These are phyloP conservation scores for Neurospora sp. DNA, from an alignment of 495 filamentous ascomycete species.

Conservation along the genomic window DNA sequence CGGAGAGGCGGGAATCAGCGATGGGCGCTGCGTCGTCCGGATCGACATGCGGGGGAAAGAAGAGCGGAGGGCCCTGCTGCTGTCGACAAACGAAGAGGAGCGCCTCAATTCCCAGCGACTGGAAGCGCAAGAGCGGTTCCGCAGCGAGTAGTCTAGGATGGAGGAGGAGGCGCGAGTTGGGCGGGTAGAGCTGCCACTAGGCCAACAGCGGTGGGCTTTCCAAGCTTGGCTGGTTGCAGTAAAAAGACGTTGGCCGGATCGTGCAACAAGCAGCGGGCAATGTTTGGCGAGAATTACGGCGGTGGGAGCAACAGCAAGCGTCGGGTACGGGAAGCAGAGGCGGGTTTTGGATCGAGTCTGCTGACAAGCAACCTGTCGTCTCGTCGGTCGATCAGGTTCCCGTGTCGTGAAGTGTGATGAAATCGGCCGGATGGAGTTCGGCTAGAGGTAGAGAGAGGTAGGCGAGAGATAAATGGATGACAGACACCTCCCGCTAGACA, in stretches of 20 bases:
- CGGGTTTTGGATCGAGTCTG: neutral
- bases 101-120: neutral
- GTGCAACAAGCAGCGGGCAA: neutral
- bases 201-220: conserved; percentile 1
- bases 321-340: neutral
- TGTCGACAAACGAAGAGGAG: neutral
- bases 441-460: neutral
- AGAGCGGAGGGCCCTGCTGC: neutral
- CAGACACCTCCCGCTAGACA: neutral
- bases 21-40: conserved; percentile 3
- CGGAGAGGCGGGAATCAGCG: neutral
- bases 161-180: neutral
- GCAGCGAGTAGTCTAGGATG: neutral
- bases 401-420: neutral
- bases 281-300: neutral
- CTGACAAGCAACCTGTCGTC: neutral
- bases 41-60: conserved; percentile 3
- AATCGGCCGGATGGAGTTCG: neutral
- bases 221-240: neutral
- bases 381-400: neutral
- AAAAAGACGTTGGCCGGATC: neutral
- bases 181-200: neutral
- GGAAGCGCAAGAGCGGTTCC: neutral
- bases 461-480: neutral
- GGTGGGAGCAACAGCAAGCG: neutral